phyloP scores from a whole-genome alignment of 768 basidiomycete genomes.

The Russula compacta region DNA sequence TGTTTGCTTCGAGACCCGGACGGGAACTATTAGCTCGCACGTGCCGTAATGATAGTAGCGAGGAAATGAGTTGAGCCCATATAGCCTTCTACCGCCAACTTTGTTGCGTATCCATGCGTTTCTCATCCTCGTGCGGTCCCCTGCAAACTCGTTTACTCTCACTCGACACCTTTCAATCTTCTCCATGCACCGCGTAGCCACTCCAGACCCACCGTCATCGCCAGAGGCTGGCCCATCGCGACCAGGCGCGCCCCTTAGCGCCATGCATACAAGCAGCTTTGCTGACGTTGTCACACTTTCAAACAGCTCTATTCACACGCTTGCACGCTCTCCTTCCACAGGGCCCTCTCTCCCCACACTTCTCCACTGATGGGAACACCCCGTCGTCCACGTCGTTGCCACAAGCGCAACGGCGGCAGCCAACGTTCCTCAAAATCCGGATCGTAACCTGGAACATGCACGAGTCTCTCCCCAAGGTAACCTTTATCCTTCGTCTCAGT shows the following conservation, averaged over 20 bases:
- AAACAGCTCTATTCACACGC: conserved; percentile 34
- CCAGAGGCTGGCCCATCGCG: conserved; percentile 12
- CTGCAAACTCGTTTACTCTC: neutral
- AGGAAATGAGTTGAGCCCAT: neutral
- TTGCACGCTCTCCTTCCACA: conserved; percentile 44
- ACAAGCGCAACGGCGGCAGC: conserved; percentile 20
- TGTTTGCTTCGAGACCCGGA: too few species aligned
- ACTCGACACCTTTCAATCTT: neutral
- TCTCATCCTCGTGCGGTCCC: neutral
- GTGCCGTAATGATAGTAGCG: conserved; percentile 5
- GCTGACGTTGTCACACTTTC: neutral
- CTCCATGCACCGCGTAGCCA: neutral
- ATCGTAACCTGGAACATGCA: conserved; percentile 85
- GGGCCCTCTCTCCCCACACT: conserved; percentile 20
- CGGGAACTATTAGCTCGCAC: neutral
- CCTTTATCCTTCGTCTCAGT: conserved; percentile 4
- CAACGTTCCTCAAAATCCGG: conserved; percentile 52
- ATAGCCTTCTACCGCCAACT: neutral
- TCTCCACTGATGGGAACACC: conserved; percentile 21
- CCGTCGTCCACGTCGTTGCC: conserved; percentile 22
- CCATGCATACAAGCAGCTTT: neutral
- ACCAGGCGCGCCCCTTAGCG: conserved; percentile 10
- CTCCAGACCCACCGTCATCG: neutral
- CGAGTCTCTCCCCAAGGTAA: conserved; percentile 66
- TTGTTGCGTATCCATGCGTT: conserved; percentile 7